Base-by-base conservation (phyloP, 192 early-diverging fungal species). In the Chytriomyces sp. region DNA sequence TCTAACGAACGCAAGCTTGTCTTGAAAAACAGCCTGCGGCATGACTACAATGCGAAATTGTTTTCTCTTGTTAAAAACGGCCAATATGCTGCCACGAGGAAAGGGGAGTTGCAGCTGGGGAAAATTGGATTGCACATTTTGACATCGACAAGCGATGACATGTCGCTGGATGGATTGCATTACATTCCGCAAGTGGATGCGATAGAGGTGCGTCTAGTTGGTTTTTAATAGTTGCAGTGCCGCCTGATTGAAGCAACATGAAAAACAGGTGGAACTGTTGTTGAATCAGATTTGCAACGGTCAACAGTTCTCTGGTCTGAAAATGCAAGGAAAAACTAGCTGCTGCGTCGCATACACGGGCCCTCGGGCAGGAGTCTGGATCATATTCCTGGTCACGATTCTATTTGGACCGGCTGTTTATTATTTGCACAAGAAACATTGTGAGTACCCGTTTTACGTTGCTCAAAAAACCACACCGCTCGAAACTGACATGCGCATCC, bases 91-190 rank as follows among this genome's bases (percentile, higher is more conserved):
- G 16, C 53, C 3, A 35, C 35, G 35, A 35, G 4, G 4, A 35
- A 35, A 35, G 35, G 35, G 35, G 16, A n/a, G 3, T n/a, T 57
- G 16, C 60, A 74, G 6, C 50, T 67, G 8, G 75, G 78, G 49
- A 18, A 64, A 10, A 50, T 62, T 10, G 64, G 46, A n/a, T 63
- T 79, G 0, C 65, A 79, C 20, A 88, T 89, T 81, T 62, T 83
- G 9, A 65, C 75, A 20, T 81, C 79, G 18, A 80, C 81, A 3
- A 13, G 16, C 20, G 57, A 73, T 2, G 76, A 63, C 6, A 78
- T 80, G 63, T 91, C 92, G 10, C 47, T 66, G 7, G 93, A 94
- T 75, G 93, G 93, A 4, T 77, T 94, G 60, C 93, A 94, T 78
- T 94, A 86, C 80, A 77, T 81, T 13, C 59, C 71, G 5, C 48